phyloP scores from a whole-genome alignment of 164 flowering plant genomes.

The Chimonanthus salicifolius region DNA sequence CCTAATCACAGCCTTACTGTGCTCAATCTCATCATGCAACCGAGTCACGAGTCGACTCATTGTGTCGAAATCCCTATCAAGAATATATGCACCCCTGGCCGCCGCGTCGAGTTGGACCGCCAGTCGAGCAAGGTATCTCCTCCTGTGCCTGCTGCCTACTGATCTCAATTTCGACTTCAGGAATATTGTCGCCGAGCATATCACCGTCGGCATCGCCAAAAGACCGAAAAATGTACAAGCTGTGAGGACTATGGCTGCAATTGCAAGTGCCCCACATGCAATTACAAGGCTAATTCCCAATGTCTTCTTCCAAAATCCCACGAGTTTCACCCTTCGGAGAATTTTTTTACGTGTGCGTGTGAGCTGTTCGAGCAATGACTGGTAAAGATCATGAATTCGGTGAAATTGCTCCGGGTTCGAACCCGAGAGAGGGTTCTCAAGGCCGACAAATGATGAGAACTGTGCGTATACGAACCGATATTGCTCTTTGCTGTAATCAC shows the following conservation, averaged over 20 bases:
- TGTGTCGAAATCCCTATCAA: constrained; percentile 67
- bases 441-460: constrained; percentile 33
- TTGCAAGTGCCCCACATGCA: constrained; percentile 27
- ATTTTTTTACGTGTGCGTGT: constrained; percentile 27
- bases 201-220: constrained; percentile 40
- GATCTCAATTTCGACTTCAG: constrained; percentile 13
- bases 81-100: constrained; percentile 55
- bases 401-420: constrained; percentile 26
- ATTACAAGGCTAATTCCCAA: constrained; percentile 27
- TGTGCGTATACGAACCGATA: constrained; percentile 23
- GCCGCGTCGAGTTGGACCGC: constrained; percentile 58
- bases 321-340: constrained; percentile 26
- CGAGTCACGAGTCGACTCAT: constrained; percentile 50
- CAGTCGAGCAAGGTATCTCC: constrained; percentile 12
- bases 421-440: constrained; percentile 48
- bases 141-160: not conserved
- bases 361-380: constrained; percentile 29
- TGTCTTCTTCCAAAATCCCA: constrained; percentile 30
- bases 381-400: constrained; percentile 28
- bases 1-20: constrained; percentile 35
- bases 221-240: constrained; percentile 57
- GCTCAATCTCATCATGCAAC: constrained; percentile 62
- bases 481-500: constrained; percentile 16
- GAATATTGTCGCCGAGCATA: constrained; percentile 9
- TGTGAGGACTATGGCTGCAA: constrained; percentile 34